Conservation (phyloP, 805 yeast species). For the Kluyveromyces starmeri region DNA sequence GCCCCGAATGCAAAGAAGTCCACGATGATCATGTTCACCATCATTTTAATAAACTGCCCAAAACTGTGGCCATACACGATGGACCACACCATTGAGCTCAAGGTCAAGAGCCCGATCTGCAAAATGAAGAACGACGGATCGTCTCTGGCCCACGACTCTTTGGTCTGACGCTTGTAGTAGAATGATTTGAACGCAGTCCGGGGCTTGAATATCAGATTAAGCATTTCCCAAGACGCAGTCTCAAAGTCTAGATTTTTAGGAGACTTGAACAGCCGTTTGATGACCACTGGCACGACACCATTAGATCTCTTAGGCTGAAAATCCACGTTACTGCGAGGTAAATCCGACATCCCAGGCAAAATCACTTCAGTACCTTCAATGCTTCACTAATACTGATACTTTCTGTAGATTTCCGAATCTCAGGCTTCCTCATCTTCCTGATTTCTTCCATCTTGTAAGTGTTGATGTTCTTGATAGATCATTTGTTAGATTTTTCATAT, state of each 20-base stretch:
- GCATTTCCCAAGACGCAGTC: slow-evolving; percentile 87
- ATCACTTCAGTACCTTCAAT: too few species aligned
- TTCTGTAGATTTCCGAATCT: too few species aligned
- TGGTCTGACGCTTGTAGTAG: slow-evolving; percentile 74
- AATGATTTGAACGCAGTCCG: slow-evolving; percentile 73
- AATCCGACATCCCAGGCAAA: slow-evolving; percentile 6
- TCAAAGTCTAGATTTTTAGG: slow-evolving; percentile 76
- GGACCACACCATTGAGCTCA: slow-evolving; percentile 89
- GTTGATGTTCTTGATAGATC: too few species aligned
- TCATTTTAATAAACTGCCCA: slow-evolving; percentile 51
- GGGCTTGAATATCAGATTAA: slow-evolving; percentile 64
- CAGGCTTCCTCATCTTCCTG: too few species aligned
- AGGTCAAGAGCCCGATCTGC: slow-evolving; percentile 51
- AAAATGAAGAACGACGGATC: slow-evolving; percentile 84
- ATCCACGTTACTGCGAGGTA: slow-evolving; percentile 9
- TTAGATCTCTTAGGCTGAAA: slow-evolving; percentile 1
- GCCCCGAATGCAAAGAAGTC: slow-evolving; percentile 71
- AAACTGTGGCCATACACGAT: slow-evolving; percentile 63
- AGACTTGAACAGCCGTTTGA: slow-evolving; percentile 51
- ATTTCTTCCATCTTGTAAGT: too few species aligned
- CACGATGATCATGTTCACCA: slow-evolving; percentile 74
- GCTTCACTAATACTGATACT: too few species aligned
- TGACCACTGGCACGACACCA: slow-evolving; percentile 26
- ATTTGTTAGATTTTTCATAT: too few species aligned
- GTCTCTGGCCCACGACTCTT: slow-evolving; percentile 77